Percentiles rank a stretch among this genome's conserved stretches.
phyloP scores from a whole-genome alignment of 2,329 filamentous ascomycete genomes.

The Bipolaris zeicola region DNA sequence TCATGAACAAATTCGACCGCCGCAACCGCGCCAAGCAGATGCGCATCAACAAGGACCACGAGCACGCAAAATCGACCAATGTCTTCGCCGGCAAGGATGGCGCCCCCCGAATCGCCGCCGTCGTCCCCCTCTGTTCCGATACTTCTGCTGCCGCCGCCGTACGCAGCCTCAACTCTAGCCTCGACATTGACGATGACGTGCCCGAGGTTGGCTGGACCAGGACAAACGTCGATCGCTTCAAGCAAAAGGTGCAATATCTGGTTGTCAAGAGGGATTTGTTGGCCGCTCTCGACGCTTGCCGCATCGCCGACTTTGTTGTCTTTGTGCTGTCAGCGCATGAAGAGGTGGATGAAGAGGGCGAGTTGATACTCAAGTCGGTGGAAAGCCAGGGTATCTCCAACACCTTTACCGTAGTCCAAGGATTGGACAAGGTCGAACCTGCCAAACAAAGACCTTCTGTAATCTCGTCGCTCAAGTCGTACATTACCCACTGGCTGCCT shows the following conservation, averaged over 20 bases:
- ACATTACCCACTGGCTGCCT: conserved; percentile 93
- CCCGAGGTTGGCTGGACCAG: conserved; percentile 64
- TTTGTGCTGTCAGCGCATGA: conserved; percentile 81
- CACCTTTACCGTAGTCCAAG: conserved; percentile 82
- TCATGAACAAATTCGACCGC: conserved; percentile 96
- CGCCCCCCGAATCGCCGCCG: conserved; percentile 83
- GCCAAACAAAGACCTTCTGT: conserved; percentile 79
- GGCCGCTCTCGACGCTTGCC: conserved; percentile 80
- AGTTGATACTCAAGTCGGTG: conserved; percentile 82
- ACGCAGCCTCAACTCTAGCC: conserved; percentile 72
- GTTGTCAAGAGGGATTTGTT: conserved; percentile 74
- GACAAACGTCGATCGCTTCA: conserved; percentile 85
- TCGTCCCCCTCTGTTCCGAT: conserved; percentile 81
- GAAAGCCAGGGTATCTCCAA: conserved; percentile 96
- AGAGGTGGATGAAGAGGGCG: conserved; percentile 83
- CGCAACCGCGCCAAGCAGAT: conserved; percentile 94
- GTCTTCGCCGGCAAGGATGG: conserved; percentile 87
- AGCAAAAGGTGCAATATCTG: conserved; percentile 90
- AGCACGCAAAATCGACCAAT: conserved; percentile 77
- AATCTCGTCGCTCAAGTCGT: conserved; percentile 83
- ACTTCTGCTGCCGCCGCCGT: conserved; percentile 72
- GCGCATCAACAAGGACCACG: conserved; percentile 80
- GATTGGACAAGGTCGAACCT: conserved; percentile 76
- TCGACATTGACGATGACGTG: conserved; percentile 75
- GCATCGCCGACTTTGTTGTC: conserved; percentile 88